Percentiles rank a stretch among this genome's conserved stretches.
These are phyloP conservation scores for Boletus tomentosulus DNA, from an alignment of 768 basidiomycete species.

Conservation along the genomic window DNA sequence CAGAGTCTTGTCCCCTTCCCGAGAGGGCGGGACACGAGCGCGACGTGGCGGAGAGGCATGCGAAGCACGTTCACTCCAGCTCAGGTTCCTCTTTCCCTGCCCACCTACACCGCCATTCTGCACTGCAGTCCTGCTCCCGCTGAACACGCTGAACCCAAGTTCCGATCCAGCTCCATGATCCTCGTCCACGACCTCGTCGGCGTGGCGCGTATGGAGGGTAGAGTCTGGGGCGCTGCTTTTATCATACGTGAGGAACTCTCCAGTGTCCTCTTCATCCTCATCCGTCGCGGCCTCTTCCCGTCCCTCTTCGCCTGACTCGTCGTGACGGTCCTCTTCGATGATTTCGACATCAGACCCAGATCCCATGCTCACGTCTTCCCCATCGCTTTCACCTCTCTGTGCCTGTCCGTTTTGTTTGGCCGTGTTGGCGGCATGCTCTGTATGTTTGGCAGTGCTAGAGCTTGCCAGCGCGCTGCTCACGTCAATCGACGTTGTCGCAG, in stretches of 20 bases:
- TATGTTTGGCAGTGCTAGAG: not conserved
- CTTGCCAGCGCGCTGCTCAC: not conserved
- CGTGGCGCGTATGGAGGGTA: slow-evolving; percentile 8
- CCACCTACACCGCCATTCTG: not conserved
- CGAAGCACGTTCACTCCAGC: not conserved
- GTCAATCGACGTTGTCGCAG: not conserved
- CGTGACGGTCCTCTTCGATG: slow-evolving; percentile 2
- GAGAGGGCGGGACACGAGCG: slow-evolving; percentile 6
- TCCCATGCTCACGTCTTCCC: slow-evolving; percentile 22
- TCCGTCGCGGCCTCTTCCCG: slow-evolving; percentile 3
- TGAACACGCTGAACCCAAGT: slow-evolving; percentile 23
- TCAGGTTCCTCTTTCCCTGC: not conserved
- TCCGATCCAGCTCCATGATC: not conserved
- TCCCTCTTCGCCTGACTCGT: slow-evolving; percentile 1
- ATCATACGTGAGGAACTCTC: slow-evolving; percentile 20
- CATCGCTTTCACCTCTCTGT: not conserved
- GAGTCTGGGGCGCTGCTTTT: slow-evolving; percentile 16
- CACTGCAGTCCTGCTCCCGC: not conserved
- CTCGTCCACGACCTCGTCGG: slow-evolving; percentile 10
- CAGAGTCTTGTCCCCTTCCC: slow-evolving; percentile 12
- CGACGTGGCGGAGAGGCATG: slow-evolving; percentile 10
- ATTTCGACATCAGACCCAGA: slow-evolving; percentile 17
- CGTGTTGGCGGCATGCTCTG: not conserved
- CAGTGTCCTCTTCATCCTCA: slow-evolving; percentile 11
- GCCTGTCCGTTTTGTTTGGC: slow-evolving; percentile 8